Base-by-base conservation (phyloP, 768 basidiomycete species). In the Rhodocollybia butyracea region DNA sequence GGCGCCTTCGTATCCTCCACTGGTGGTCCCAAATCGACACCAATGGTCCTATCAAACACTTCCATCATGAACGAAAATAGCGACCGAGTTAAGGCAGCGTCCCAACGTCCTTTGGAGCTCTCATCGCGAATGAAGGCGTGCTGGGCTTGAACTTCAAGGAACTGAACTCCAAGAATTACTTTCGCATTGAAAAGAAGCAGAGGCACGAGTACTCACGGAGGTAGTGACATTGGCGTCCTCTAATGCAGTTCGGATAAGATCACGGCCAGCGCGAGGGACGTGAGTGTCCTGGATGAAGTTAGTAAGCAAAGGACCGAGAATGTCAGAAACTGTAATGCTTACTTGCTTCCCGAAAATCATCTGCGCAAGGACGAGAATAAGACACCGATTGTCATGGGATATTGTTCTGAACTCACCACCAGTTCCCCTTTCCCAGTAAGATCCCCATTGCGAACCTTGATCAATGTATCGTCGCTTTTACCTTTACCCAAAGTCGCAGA, bases 341-440 rank as follows among this genome's bases (percentile, higher is more conserved):
- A 84, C 91, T 78, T 95, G 92, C 67, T 95, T 94, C 6, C 96
- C 96, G 64, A 98, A 98, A 51, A 98, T 93, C 88, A 97, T 88
- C 83, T 94, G 15, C 30, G 24, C 17, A 27, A 27, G 21, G 47
- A 36, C n/a, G 51, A 26, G 51, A 3, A 54, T 12, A 24, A 12
- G 26, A n/a, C 13, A 42, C 13, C 30, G 19, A 17, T 57, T 36
- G 42, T 19, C 13, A 12, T 34, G 31, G 39, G n/a, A n/a, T 27
- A 34, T 39, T 19, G 26, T 40, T 32, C 32, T 10, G n/a, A 34
- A 39, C 88, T 56, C 70, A 91, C 91, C 61, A 91, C 86, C 12
- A 97, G 71, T 66, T 97, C 94, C 42, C 88, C 91, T 64, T 91
- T 91, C 15, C 80, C 82, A 4, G 74, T 78, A 55, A 98, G 68